Base-by-base conservation (phyloP, 495 filamentous ascomycete species). In the Symbiotaphrina buchneri region DNA sequence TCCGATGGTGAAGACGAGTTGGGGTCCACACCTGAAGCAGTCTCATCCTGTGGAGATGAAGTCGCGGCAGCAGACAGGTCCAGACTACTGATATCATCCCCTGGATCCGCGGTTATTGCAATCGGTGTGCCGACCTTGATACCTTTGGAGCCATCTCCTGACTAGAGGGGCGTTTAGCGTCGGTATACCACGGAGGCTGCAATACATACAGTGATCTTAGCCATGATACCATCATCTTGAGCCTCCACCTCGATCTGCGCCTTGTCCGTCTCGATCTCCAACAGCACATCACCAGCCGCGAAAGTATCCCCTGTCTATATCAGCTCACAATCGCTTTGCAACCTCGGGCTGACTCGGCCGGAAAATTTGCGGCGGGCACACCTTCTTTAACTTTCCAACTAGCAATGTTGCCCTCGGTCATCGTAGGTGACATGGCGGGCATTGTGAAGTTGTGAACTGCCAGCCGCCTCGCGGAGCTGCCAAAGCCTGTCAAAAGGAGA, bases 181-280 rank as follows among this genome's bases (percentile, higher is more conserved):
- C 22, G 8, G 22, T 25, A 8, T 25, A 8, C 22, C 13, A 13
- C 22, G 20, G 33, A 5, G 5, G 13, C 20, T 16, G 7, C 3
- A n/a, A 21, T 25, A 32, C 34, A 15, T 46, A 61, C 57, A 25
- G 66, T 63, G 39, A 85, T 79, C 58, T 82, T 85, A 29, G 77
- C 67, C 47, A 85, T 41, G 37, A 76, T 56, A 13, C 78, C 78
- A 37, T 82, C 74, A 22, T 85, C 78, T 49, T 78, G 76, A 11
- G 78, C 78, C 49, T 84, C 79, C n/a, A 85, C 78, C 37, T 84
- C 78, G 74, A 85, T 85, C 23, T 74, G 72, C 13, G 78, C 78
- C 54, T 85, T 85, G 49, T 85, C 78, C 18, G 78, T 85, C 52
- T 85, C 78, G 45, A 85, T 80, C 47, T 85, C 78, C 20, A 85